Base-by-base conservation (phyloP, 1,139 yeast species). In the Maudiozyma humilis region DNA sequence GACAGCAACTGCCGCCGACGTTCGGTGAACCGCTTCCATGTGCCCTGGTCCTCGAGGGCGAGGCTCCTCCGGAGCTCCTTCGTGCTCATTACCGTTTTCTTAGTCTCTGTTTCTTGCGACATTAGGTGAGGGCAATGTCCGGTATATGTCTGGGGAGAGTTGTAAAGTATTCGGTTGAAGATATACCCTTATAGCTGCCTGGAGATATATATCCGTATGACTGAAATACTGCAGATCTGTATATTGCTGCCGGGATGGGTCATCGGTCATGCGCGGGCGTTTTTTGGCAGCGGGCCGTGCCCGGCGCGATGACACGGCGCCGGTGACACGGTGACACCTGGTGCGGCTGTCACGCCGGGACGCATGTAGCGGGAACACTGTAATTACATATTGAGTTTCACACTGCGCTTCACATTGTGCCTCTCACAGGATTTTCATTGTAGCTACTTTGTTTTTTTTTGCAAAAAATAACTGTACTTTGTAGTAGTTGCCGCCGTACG, bases 21-120 rank as follows among this genome's bases (percentile, higher is more conserved):
- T 1, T 94, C 88, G 12, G 94, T 82, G 59, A 91, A 89, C 54
- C 79, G 75, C 59, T 85, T 86, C 98, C 98, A 91, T 46, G 74
- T 71, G 41, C 78, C 69, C 51, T 87, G 95, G 62, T 91, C 96
- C 16, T 68, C 70, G 62, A 91, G 91, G 45, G 80, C 75, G 45
- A 91, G 72, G 55, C 76, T 80, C 42, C 73, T 71, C 40, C 98
- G 72, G 33, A 89, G 86, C 17, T 79, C 68, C 53, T 82, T 82
- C 1, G 98, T 91, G 15, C 29, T 4, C 6, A 4, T 18, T 8
- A 20, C 27, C 29, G 31, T 36, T 20, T 36, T 10, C 20, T 35
- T 18, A 19, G 17, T 19, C n/a, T 35, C 25, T 17, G 13, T 18
- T n/a, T 35, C 25, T 13, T n/a, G 12, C 4, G 38, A 19, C 38